Evolutionary conservation across 495 filamentous ascomycete genomes (phyloP).

Genomic region (Endocarpon pusillum): DNA sequence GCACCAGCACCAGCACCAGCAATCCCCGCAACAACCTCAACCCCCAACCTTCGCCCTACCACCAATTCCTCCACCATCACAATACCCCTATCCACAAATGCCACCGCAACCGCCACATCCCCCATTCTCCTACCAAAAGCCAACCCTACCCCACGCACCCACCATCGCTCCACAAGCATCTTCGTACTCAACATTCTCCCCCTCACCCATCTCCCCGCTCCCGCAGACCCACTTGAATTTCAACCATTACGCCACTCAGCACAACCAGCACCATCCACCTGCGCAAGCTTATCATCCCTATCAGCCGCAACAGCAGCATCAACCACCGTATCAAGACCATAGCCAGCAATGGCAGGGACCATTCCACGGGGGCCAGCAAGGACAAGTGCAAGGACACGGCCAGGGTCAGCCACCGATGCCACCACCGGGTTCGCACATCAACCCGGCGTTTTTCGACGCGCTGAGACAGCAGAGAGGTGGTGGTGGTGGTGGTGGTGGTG

Average conservation of each 20-base stretch:
- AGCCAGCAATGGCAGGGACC: conserved; percentile 26
- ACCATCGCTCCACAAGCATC: not conserved
- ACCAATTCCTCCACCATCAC: conserved; percentile 20
- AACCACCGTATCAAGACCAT: conserved; percentile 43
- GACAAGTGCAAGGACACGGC: no score
- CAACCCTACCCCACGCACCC: not conserved
- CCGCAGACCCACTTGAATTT: conserved; percentile 1
- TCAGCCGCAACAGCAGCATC: conserved; percentile 40
- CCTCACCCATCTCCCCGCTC: not conserved
- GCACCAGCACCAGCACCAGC: conserved; percentile 17
- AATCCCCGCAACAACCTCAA: conserved; percentile 8
- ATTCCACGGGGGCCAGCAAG: no score
- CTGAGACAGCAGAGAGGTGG: conserved; percentile 26
- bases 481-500: not conserved
- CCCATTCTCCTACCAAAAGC: not conserved
- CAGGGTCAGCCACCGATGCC: not conserved
- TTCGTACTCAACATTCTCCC: not conserved
- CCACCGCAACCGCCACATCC: conserved; percentile 20
- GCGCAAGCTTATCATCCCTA: conserved; percentile 15
- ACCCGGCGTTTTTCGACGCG: conserved; percentile 43
- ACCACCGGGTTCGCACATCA: conserved; percentile 41
- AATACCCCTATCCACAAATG: conserved; percentile 22
- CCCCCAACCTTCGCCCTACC: conserved; percentile 7
- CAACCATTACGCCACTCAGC: not conserved
- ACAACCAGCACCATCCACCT: not conserved